phyloP scores from a whole-genome alignment of 2,329 filamentous ascomycete species.

The Pseudogymnoascus sp. region DNA sequence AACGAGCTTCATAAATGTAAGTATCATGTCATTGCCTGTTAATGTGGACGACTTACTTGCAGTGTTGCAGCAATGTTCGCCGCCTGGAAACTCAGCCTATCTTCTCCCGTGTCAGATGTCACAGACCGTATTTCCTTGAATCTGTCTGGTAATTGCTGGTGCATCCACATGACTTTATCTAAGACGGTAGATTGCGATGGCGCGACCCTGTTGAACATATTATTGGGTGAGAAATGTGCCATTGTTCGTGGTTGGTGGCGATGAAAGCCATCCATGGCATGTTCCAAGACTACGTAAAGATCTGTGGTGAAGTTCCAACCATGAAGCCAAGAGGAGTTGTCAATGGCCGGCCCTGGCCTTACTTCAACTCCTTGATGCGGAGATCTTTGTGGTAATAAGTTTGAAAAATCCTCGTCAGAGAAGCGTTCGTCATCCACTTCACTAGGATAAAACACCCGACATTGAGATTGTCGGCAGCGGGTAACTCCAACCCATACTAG shows the following conservation, averaged over 20 bases:
- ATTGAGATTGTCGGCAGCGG: conserved; percentile 37
- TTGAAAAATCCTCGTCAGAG: conserved; percentile 15
- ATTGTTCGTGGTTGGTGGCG: conserved; percentile 8
- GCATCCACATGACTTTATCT: conserved; percentile 16
- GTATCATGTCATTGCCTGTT: background rate
- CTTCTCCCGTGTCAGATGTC: conserved; percentile 26
- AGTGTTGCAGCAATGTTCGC: conserved; percentile 40
- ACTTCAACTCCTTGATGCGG: conserved; percentile 19
- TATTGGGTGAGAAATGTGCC: conserved; percentile 8
- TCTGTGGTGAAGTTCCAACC: conserved; percentile 52
- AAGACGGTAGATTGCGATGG: conserved; percentile 13
- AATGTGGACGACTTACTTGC: conserved; percentile 8
- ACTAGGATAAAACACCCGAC: conserved; percentile 38
- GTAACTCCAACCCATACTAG: conserved; percentile 43
- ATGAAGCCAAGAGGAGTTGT: conserved; percentile 37
- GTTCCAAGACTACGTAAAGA: conserved; percentile 47
- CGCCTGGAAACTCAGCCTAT: conserved; percentile 39
- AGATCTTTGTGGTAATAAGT: background rate
- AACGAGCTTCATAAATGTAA: conserved; percentile 32
- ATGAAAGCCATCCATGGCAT: conserved; percentile 28
- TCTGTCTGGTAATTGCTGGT: conserved; percentile 13
- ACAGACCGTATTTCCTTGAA: conserved; percentile 16
- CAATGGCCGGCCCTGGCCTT: conserved; percentile 13
- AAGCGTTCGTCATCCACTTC: conserved; percentile 40
- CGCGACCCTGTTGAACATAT: conserved; percentile 9